Evolutionary conservation across 495 filamentous ascomycete species (phyloP).

Genomic region (Chaetomium fimeti): DNA sequence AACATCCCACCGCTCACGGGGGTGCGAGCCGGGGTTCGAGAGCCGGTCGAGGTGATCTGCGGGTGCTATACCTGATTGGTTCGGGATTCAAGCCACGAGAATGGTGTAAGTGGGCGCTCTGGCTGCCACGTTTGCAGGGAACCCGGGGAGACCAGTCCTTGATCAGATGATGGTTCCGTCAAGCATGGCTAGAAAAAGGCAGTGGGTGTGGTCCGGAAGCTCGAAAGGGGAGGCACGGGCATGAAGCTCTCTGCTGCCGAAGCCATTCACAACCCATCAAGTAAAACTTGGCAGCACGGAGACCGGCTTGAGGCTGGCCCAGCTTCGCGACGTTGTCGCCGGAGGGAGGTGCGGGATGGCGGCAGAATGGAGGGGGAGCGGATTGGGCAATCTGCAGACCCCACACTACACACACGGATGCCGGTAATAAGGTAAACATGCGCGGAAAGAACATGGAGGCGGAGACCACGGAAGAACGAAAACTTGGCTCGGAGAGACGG

Average conservation of each 20-base stretch:
- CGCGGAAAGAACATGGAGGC: neutral
- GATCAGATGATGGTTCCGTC: neutral
- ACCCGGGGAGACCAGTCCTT: neutral
- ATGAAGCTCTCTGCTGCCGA: neutral
- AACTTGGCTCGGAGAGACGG: neutral
- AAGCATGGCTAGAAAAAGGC: neutral
- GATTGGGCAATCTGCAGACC: neutral
- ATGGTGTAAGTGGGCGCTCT: conserved; percentile 15
- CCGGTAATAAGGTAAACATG: conserved; percentile 13
- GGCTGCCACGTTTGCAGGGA: conserved; percentile 6
- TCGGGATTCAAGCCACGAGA: neutral
- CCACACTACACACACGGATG: conserved; percentile 11
- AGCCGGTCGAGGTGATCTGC: conserved; percentile 7
- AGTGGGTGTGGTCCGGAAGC: neutral
- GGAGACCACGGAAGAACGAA: neutral
- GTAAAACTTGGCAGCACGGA: neutral
- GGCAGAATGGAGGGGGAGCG: neutral
- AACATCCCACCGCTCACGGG: neutral
- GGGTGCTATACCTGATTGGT: neutral
- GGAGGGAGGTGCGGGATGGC: conserved; percentile 9
- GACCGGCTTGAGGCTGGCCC: neutral
- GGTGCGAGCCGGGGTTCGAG: neutral
- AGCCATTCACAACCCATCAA: neutral
- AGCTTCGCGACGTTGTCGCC: neutral
- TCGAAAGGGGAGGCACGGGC: neutral